Conservation (phyloP, 75 land plant genomes). For the Sequoiadendron giganteum region DNA sequence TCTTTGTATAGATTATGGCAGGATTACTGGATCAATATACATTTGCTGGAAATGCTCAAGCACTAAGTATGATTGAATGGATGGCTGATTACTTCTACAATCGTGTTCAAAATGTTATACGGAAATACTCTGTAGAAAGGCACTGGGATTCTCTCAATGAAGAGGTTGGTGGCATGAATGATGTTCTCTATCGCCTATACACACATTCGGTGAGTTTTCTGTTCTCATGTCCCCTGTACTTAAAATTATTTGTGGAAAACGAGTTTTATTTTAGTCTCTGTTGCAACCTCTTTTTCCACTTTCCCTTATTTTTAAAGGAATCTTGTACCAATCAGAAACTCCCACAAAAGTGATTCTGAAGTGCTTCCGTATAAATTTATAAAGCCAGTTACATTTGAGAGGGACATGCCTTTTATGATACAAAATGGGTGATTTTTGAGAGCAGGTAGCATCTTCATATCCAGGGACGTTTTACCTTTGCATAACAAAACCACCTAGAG, state of each 20-base stretch:
- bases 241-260: background rate
- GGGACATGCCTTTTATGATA: background rate
- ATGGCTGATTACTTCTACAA: slow-evolving; percentile 81
- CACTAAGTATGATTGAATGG: slow-evolving; percentile 58
- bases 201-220: slow-evolving; percentile 54
- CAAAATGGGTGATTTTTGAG: background rate
- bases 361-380: background rate
- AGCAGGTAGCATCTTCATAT: too few species aligned
- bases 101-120: slow-evolving; percentile 77
- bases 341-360: background rate
- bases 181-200: slow-evolving; percentile 78
- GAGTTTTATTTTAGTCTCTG: background rate
- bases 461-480: background rate
- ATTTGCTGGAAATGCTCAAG: slow-evolving; percentile 51
- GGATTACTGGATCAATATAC: slow-evolving; percentile 89
- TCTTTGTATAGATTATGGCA: slow-evolving; percentile 62
- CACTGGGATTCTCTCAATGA: slow-evolving; percentile 90
- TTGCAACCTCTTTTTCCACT: background rate
- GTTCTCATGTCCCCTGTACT: background rate
- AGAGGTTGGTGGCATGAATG: slow-evolving; percentile 98
- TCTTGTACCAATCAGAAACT: background rate
- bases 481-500: background rate
- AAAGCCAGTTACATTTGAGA: background rate
- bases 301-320: background rate
- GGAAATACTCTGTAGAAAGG: slow-evolving; percentile 53